Evolutionary conservation across 1,284 basidiomycete species (phyloP).

Genomic region (Pseudozyma tsukubaensis): DNA sequence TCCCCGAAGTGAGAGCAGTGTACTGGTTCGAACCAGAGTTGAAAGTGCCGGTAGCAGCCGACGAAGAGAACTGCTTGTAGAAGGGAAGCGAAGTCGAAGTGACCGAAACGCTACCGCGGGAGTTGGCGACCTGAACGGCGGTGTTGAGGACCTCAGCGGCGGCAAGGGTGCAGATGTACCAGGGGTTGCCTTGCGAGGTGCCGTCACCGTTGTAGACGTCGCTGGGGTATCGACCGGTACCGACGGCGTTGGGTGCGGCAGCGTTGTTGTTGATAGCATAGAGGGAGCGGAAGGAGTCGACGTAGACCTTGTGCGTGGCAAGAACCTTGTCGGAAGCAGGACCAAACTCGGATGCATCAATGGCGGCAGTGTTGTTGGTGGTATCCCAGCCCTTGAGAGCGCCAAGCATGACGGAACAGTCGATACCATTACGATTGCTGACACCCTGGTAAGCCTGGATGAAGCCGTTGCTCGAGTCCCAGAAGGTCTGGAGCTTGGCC

Average conservation of each 20-base stretch:
- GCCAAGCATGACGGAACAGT: constrained; percentile 50
- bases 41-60: constrained; percentile 31
- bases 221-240: constrained; percentile 41
- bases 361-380: constrained; percentile 16
- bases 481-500: constrained; percentile 47
- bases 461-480: constrained; percentile 30
- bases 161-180: constrained; percentile 56
- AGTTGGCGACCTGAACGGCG: constrained; percentile 25
- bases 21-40: constrained; percentile 22
- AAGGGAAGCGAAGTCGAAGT: constrained; percentile 43
- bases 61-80: constrained; percentile 44
- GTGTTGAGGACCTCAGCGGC: constrained; percentile 55
- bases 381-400: constrained; percentile 52
- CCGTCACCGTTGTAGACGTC: constrained; percentile 48
- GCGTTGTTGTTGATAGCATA: constrained; percentile 52
- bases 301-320: constrained; percentile 51
- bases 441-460: constrained; percentile 55
- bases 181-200: constrained; percentile 51
- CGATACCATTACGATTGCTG: constrained; percentile 37
- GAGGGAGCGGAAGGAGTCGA: constrained; percentile 49
- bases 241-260: constrained; percentile 39
- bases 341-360: constrained; percentile 34
- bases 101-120: constrained; percentile 28
- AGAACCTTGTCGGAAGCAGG: constrained; percentile 50
- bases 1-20: constrained; percentile 29